phyloP scores from a whole-genome alignment of 1,139 yeast species.

The Suhomyces terraborum region DNA sequence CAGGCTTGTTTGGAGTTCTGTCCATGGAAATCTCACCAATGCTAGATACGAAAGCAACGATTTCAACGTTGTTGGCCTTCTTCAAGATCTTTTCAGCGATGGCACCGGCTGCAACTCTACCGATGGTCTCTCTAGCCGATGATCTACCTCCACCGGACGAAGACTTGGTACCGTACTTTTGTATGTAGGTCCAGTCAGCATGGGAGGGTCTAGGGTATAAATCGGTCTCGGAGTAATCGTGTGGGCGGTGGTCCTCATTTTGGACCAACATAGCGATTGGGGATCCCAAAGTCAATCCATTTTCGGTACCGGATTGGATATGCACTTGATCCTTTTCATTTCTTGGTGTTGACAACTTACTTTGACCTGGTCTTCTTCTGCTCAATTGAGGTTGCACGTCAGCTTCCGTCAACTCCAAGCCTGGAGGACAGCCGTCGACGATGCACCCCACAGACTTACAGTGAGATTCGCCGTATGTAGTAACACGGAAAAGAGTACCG shows the following conservation, averaged over 20 bases:
- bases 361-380: conserved; percentile 97
- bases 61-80: conserved; percentile 81
- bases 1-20: conserved; percentile 65
- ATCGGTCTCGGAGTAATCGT: conserved; percentile 93
- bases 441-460: conserved; percentile 98
- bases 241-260: conserved; percentile 96
- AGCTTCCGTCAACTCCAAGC: conserved; percentile 75
- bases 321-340: conserved; percentile 91
- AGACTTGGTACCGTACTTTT: conserved; percentile 89
- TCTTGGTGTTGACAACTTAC: conserved; percentile 89
- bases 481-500: conserved; percentile 59
- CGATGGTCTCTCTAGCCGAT: conserved; percentile 96
- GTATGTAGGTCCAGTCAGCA: conserved; percentile 92
- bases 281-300: conserved; percentile 88
- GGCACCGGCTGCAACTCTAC: conserved; percentile 98
- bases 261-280: conserved; percentile 92
- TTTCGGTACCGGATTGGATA: conserved; percentile 93
- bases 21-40: conserved; percentile 81
- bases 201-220: conserved; percentile 96
- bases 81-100: conserved; percentile 88
- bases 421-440: conserved; percentile 98
- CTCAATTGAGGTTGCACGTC: conserved; percentile 95
- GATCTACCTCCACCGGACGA: conserved; percentile 98
- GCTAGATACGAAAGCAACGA: conserved; percentile 92
- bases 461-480: conserved; percentile 98